Base-by-base conservation (phyloP, 2,329 filamentous ascomycete genomes). In the Pestalotiopsis sp. region DNA sequence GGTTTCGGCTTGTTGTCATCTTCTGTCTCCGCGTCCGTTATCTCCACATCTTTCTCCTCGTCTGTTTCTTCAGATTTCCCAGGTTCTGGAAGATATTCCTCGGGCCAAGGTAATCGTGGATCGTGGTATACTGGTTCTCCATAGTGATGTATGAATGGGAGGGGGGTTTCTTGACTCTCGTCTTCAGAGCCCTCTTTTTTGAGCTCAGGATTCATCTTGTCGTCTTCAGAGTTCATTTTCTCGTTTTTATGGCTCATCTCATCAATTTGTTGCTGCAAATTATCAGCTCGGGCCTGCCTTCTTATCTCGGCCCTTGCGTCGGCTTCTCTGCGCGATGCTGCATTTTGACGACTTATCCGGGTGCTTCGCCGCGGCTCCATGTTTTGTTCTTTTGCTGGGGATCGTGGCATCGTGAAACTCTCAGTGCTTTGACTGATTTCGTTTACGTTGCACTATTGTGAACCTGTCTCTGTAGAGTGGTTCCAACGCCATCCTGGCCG, bases 1-100 rank as follows among this genome's bases (percentile, higher is more conserved):
- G 73, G 76, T 61, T 76, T 75, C 58, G 68, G 38, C 23, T 31
- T 27, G 23, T 2, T 25, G 2, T 55, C 20, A 13, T 36, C 14
- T 17, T 20, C 20, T n/a, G 17, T 23, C 7, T 27, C 7, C 13
- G 25, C 14, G 0, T 11, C 20, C 20, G 25, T 11, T 11, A 38
- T 52, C 12, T 36, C 13, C 23, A 13, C 57, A 3, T 3, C 7
- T 59, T 59, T 20, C 25, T 3, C 2, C 13, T 14, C 31, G 2
- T 61, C 13, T 6, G n/a, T 17, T 14, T 36, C 27, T 36, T 39
- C 36, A 38, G n/a, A 20, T 3, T 38, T 12, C 14, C 17, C 38
- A 14, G 2, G 59, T 14, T 62, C n/a, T 62, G 27, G 38, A 20
- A 6, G 7, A 13, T 41, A 20, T 36, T 7, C 20, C 31, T 36